phyloP scores from a whole-genome alignment of 768 basidiomycete genomes.

The Termitomyces sp. region DNA sequence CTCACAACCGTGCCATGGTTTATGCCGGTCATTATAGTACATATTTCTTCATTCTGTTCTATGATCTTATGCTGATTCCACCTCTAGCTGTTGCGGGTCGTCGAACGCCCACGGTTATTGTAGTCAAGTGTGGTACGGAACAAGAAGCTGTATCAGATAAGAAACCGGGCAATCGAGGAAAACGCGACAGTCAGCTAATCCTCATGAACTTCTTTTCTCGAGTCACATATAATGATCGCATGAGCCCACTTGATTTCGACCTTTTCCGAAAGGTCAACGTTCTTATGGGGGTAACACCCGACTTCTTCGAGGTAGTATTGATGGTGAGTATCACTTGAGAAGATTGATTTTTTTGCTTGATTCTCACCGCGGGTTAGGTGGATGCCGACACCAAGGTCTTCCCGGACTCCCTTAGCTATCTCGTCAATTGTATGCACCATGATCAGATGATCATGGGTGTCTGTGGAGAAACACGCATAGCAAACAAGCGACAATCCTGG shows the following conservation, averaged over 20 bases:
- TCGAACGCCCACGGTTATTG: constrained; percentile 88
- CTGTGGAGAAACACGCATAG: constrained; percentile 97
- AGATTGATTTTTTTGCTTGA: neutral
- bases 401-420: constrained; percentile 82
- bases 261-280: constrained; percentile 95
- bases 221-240: constrained; percentile 98
- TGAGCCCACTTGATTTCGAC: constrained; percentile 97
- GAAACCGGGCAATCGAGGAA: constrained; percentile 98
- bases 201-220: constrained; percentile 99
- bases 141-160: constrained; percentile 76
- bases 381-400: constrained; percentile 98
- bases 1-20: constrained; percentile 93
- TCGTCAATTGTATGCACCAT: constrained; percentile 99
- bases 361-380: constrained; percentile 57
- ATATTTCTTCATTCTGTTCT: constrained; percentile 29
- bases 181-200: constrained; percentile 97
- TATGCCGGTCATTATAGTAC: constrained; percentile 99
- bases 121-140: constrained; percentile 97
- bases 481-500: constrained; percentile 98
- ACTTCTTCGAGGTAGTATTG: constrained; percentile 95
- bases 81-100: constrained; percentile 72
- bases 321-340: constrained; percentile 67
- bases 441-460: constrained; percentile 99
- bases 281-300: constrained; percentile 98
- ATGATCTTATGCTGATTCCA: constrained; percentile 6